A percentile compares a stretch with the other conserved stretches of the same genome.
Conservation (phyloP, 129 eudicot genomes). For the Ambrosia trifida region DNA sequence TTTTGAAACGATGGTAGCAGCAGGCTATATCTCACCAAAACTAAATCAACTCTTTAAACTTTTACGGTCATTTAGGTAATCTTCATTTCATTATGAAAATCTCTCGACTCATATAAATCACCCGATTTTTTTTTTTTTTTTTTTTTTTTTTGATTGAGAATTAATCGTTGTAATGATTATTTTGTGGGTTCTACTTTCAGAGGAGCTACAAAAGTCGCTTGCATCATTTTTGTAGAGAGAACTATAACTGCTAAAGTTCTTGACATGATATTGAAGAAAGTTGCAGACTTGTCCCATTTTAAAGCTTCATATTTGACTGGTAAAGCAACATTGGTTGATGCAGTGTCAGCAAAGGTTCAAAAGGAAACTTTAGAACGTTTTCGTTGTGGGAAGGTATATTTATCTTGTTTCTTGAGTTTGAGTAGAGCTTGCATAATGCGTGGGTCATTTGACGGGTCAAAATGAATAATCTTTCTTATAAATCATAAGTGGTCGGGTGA, state of each 20-base stretch:
- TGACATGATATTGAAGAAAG: constrained; percentile 47
- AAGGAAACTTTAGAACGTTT: constrained; percentile 50
- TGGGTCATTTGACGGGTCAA: background rate
- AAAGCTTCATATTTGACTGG: constrained; percentile 38
- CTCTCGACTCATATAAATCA: background rate
- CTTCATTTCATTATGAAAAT: constrained; percentile 9
- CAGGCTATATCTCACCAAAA: constrained; percentile 65
- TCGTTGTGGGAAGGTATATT: constrained; percentile 50
- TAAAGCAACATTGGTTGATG: constrained; percentile 49
- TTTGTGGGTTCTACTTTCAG: constrained; percentile 39
- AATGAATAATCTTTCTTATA: background rate
- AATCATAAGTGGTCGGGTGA: background rate
- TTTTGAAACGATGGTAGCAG: constrained; percentile 35
- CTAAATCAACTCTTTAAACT: constrained; percentile 60
- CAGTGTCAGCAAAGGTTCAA: constrained; percentile 53
- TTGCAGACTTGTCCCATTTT: constrained; percentile 44
- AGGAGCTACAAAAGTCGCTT: constrained; percentile 36
- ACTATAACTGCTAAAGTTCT: constrained; percentile 65
- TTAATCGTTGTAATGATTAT: background rate
- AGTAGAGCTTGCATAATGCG: background rate
- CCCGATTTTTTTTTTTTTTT: background rate
- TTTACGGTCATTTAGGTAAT: constrained; percentile 59
- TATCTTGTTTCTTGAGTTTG: background rate
- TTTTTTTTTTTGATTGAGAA: background rate
- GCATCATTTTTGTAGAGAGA: constrained; percentile 66